Percentiles rank a stretch among this genome's conserved stretches.
These are phyloP conservation scores for Teunomyces aglyptinius DNA, from an alignment of 805 yeast species.

Conservation along the genomic window DNA sequence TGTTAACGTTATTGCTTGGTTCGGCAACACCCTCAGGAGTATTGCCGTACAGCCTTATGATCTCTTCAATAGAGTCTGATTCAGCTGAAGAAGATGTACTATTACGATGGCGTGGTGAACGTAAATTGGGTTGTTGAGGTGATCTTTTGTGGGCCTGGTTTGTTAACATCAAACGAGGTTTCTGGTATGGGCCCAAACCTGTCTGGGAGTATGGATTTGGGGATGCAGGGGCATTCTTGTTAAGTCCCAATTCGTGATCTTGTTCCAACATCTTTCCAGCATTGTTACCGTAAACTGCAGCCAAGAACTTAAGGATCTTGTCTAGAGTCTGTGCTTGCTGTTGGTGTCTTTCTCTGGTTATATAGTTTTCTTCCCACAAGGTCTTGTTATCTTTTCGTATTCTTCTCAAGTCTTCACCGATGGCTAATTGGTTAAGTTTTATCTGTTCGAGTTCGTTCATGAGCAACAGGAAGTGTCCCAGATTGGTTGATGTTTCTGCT, in stretches of 20 bases:
- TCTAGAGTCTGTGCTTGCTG: conserved; percentile 86
- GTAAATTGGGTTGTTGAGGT: conserved; percentile 9
- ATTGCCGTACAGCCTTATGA: conserved; percentile 25
- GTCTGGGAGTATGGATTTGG: conserved; percentile 9
- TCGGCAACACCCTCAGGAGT: conserved; percentile 7
- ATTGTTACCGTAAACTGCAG: conserved; percentile 69
- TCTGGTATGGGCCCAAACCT: conserved; percentile 21
- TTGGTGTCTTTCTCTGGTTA: conserved; percentile 80
- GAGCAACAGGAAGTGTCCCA: conserved; percentile 49
- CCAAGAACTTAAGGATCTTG: conserved; percentile 81
- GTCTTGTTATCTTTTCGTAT: conserved; percentile 84
- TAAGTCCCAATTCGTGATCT: conserved; percentile 14
- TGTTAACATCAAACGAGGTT: conserved; percentile 41
- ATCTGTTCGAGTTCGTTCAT: conserved; percentile 72
- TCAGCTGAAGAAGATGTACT: conserved; percentile 3
- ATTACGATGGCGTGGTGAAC: neutral
- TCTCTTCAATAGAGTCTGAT: conserved; percentile 23
- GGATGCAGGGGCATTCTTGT: conserved; percentile 1
- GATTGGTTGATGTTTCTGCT: conserved; percentile 20
- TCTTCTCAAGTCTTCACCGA: conserved; percentile 80
- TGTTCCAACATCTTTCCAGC: conserved; percentile 49
- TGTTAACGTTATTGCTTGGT: conserved; percentile 19
- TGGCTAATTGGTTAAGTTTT: conserved; percentile 73
- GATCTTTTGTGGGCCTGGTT: conserved; percentile 32
- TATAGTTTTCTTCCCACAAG: conserved; percentile 85